Evolutionary conservation across 2,329 filamentous ascomycete genomes (phyloP), one percentile per base, ranked within the genome.

Genomic region (Parastagonospora avenae): DNA sequence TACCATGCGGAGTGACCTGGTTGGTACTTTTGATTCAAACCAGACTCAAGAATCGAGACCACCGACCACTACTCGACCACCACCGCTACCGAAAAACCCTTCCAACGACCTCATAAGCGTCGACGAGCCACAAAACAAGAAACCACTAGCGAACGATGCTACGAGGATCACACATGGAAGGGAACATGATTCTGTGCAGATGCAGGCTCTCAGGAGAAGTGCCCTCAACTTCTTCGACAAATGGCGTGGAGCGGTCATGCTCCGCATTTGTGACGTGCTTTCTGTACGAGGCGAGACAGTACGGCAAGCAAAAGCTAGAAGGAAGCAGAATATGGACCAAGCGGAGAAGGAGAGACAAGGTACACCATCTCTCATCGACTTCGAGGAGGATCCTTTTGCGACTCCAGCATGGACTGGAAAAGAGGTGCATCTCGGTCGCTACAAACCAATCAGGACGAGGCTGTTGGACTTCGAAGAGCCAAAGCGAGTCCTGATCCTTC

Each of bases 161-260:
- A 52, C 44, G 1, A 56, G 52, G 14, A 66, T 63, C 28, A 61
- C 73, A 41, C 65, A 79, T 37, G 74, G 79, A 62, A 76, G 76
- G 48, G 81, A 83, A 52, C 66, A 83, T 15, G 77, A 75, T 28
- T 73, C 72, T 1, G 74, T 76, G 5, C 75, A 77, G 45, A 80
- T 88, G 65, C 75, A 80, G 48, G 87, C 89, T 63, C 74, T 91
- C 64, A 91, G 85, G 74, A 85, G 83, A 56, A 85, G 88, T 49
- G 81, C 85, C 0, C 70, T 94, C 2, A 77, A 81, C 1, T 86
- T 87, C 69, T 95, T 92, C 68, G 85, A 88, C 51, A 88, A 91
- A 62, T 97, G 93, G 92, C 85, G 90, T 60, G 79, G 84, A 4
- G 78, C 80, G 8, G 83, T 96, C 6, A 76, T 90, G 48, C 81